A percentile compares a stretch with the other conserved stretches of the same genome.
These are phyloP conservation scores for Vanrija humicola DNA, from an alignment of 1,284 basidiomycete genomes.

Conservation along the genomic window DNA sequence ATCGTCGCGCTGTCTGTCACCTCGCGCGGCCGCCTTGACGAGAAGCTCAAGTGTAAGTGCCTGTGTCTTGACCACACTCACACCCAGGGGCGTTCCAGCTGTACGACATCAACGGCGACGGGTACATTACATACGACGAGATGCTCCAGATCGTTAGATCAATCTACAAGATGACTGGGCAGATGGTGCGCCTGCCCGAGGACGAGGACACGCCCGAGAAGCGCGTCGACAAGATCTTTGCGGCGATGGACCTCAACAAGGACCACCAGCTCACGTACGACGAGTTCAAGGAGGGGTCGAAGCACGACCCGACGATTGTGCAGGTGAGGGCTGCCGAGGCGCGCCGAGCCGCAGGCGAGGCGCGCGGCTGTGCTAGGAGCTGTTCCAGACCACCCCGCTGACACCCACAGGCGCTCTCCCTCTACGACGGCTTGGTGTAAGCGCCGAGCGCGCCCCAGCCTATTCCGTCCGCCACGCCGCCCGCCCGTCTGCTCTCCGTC, in stretches of 20 bases:
- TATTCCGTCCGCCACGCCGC: too few relatives aligned
- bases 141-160: slow-evolving; percentile 95
- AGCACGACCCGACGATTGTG: slow-evolving; percentile 96
- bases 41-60: slow-evolving; percentile 94
- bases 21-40: slow-evolving; percentile 86
- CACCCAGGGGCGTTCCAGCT: slow-evolving; percentile 94
- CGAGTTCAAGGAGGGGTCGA: slow-evolving; percentile 94
- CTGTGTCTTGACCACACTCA: background rate
- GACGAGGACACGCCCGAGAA: slow-evolving; percentile 99
- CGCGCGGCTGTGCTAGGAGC: too few relatives aligned
- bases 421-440: slow-evolving; percentile 56
- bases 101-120: slow-evolving; percentile 98
- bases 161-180: slow-evolving; percentile 98
- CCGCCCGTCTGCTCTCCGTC: too few relatives aligned
- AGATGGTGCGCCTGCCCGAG: slow-evolving; percentile 95
- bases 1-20: slow-evolving; percentile 97
- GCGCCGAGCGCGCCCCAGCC: background rate
- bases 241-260: slow-evolving; percentile 87
- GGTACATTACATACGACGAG: slow-evolving; percentile 94
- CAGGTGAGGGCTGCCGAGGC: slow-evolving; percentile 59
- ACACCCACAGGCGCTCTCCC: slow-evolving; percentile 50
- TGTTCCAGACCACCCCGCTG: background rate
- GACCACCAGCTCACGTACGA: slow-evolving; percentile 85
- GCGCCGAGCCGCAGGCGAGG: background rate
- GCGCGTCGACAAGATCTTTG: slow-evolving; percentile 95